Evolutionary conservation across 257 asterid genomes (phyloP), one percentile per base, ranked within the genome.

Genomic region (Parsonsia alboflavescens): DNA sequence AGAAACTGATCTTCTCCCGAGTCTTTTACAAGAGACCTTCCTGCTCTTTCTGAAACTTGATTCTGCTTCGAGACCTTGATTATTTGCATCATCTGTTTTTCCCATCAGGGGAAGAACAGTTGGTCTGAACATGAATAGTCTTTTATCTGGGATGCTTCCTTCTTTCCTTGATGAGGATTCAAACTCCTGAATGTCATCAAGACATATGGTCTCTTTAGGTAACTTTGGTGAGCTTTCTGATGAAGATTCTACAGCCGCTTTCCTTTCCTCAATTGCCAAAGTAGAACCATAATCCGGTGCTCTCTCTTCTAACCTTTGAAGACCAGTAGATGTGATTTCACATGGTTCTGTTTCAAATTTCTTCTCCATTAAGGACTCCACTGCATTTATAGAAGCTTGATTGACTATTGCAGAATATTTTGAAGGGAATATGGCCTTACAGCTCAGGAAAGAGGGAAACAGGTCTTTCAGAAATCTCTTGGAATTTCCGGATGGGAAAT

Each of bases 171-270:
- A 56, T 3, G 88, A 84, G 39, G 89, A 71, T 13, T 80, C 83
- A 10, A 89, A 81, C 83, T 91, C 98, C 72, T 87, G 87, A 54
- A 93, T 86, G 82, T 89, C 96, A 71, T 88, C 96, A 7, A 88
- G 79, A 66, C 84, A 84, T 28, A 83, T 72, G 57, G 86, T 84
- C 69, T 92, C 89, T 63, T 88, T 77, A 0, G 83, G 87, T 53
- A 76, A 56, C 22, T 49, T 68, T 66, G 56, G 58, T 53, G 80
- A 78, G 73, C 73, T 75, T 73, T 81, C 88, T 41, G 93, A 77
- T 28, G 82, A 82, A 7, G 91, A 83, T 26, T 81, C 84, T 28
- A 19, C 64, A 36, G 19, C 46, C 11, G 44, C 53, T 24, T 0
- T n/a, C 36, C 36, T 54, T 5, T 44, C 50, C 12, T 72, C 48